A percentile compares a stretch with the other conserved stretches of the same genome.
Conservation (phyloP, 2,329 filamentous ascomycete species). For the Emydomyces testavorans region DNA sequence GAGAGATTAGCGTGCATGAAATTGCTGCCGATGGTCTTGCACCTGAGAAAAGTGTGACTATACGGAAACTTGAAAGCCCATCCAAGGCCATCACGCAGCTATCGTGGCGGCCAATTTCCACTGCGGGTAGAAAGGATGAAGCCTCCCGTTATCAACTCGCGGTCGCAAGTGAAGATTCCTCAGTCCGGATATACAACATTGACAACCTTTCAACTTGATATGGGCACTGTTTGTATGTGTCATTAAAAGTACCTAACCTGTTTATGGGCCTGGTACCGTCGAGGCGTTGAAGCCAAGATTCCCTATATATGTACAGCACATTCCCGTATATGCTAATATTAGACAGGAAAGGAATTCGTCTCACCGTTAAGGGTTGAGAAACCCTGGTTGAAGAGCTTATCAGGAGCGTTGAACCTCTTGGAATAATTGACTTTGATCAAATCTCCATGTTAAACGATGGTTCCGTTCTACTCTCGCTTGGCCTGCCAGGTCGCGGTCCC, state of each 20-base stretch:
- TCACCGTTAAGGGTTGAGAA: conserved; percentile 16
- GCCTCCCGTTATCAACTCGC: conserved; percentile 27
- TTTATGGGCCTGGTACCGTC: neutral
- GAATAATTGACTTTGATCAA: neutral
- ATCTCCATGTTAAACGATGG: conserved; percentile 11
- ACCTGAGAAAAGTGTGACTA: conserved; percentile 21
- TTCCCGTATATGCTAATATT: neutral
- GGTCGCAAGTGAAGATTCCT: conserved; percentile 38
- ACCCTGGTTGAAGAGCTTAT: conserved; percentile 2
- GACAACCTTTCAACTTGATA: conserved; percentile 20
- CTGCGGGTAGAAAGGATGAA: conserved; percentile 13
- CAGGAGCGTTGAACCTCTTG: neutral
- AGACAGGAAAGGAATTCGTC: conserved; percentile 9
- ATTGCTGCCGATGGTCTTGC: conserved; percentile 27
- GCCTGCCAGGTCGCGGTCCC: conserved; percentile 60
- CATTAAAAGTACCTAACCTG: conserved; percentile 18
- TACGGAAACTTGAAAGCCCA: conserved; percentile 39
- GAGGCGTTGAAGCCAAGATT: conserved; percentile 19
- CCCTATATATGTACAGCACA: conserved; percentile 14
- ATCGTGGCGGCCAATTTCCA: conserved; percentile 50
- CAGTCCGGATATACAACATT: conserved; percentile 32
- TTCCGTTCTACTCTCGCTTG: conserved; percentile 28
- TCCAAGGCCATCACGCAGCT: conserved; percentile 57
- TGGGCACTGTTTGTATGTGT: neutral
- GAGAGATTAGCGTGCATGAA: conserved; percentile 34